These are phyloP conservation scores for Knoxdaviesia capensis DNA, from an alignment of 2,329 filamentous ascomycete genomes.

Conservation along the genomic window DNA sequence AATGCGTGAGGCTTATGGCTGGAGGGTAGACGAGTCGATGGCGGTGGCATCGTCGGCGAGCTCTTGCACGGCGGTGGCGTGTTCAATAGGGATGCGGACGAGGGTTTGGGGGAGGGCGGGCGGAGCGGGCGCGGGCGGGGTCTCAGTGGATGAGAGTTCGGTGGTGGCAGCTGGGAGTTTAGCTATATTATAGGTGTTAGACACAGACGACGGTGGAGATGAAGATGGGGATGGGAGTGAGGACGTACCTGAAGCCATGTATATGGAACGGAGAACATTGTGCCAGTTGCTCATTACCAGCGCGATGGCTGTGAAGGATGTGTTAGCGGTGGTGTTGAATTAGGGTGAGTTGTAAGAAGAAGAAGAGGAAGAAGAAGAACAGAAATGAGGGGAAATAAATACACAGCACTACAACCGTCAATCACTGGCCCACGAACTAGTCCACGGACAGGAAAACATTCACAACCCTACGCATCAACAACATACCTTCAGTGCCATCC, in stretches of 20 bases:
- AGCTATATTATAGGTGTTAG: background rate
- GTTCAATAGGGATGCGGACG: constrained; percentile 68
- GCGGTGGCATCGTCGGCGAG: constrained; percentile 31
- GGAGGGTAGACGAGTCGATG: too few species aligned
- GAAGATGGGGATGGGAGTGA: background rate
- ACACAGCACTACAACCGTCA: constrained; percentile 4
- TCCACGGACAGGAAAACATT: too few species aligned
- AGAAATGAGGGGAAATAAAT: background rate
- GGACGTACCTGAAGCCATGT: constrained; percentile 61
- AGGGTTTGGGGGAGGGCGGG: constrained; percentile 50
- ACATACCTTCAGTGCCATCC: constrained; percentile 58
- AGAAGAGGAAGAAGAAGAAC: background rate
- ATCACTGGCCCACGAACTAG: background rate
- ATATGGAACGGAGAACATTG: constrained; percentile 65
- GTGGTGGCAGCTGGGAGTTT: background rate
- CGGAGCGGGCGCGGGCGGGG: background rate
- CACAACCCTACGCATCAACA: background rate
- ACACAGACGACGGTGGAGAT: too few species aligned
- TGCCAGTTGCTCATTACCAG: constrained; percentile 78
- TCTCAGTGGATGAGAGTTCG: background rate
- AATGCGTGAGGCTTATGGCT: too few species aligned
- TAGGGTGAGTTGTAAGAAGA: background rate
- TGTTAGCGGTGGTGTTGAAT: background rate
- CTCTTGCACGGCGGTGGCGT: constrained; percentile 43
- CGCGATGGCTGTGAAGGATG: constrained; percentile 43